Conservation (phyloP, 495 filamentous ascomycete genomes). For the Xylaria venustula region DNA sequence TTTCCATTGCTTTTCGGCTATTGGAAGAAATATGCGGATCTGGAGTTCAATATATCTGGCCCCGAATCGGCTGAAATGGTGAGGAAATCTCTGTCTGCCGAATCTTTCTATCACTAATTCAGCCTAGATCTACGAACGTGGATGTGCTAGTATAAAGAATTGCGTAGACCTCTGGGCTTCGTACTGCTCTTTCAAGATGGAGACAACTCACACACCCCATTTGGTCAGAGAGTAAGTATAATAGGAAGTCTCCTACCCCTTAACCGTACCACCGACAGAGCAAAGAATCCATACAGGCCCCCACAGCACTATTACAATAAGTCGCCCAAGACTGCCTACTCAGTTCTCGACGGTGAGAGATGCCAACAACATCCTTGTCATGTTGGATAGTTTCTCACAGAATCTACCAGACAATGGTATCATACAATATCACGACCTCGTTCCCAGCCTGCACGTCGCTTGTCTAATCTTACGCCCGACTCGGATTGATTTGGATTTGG, state of each 20-base stretch:
- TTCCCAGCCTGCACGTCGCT: slow-evolving; percentile 43
- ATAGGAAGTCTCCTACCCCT: slow-evolving; percentile 69
- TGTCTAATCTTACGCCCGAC: slow-evolving; percentile 40
- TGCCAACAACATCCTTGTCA: slow-evolving; percentile 48
- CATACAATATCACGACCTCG: slow-evolving; percentile 41
- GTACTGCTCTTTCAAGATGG: slow-evolving; percentile 96
- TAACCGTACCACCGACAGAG: slow-evolving; percentile 43
- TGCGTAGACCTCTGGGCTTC: slow-evolving; percentile 96
- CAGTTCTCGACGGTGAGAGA: slow-evolving; percentile 51
- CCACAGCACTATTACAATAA: slow-evolving; percentile 19
- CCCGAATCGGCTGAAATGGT: slow-evolving; percentile 99
- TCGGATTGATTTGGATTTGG: slow-evolving; percentile 49
- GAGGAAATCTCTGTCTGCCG: slow-evolving; percentile 22
- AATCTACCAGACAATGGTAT: slow-evolving; percentile 56
- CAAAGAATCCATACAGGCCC: slow-evolving; percentile 33
- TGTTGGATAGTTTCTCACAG: slow-evolving; percentile 58
- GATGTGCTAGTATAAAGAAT: slow-evolving; percentile 86
- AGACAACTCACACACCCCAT: slow-evolving; percentile 90
- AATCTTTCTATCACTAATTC: not conserved
- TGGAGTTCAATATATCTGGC: slow-evolving; percentile 94
- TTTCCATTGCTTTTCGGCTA: slow-evolving; percentile 97
- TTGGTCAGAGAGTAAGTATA: slow-evolving; percentile 99
- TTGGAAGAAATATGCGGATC: slow-evolving; percentile 99
- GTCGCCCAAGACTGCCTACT: slow-evolving; percentile 29
- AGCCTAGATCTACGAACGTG: slow-evolving; percentile 85